phyloP scores from a whole-genome alignment of 805 yeast species.

The Deakozyma indianensis region DNA sequence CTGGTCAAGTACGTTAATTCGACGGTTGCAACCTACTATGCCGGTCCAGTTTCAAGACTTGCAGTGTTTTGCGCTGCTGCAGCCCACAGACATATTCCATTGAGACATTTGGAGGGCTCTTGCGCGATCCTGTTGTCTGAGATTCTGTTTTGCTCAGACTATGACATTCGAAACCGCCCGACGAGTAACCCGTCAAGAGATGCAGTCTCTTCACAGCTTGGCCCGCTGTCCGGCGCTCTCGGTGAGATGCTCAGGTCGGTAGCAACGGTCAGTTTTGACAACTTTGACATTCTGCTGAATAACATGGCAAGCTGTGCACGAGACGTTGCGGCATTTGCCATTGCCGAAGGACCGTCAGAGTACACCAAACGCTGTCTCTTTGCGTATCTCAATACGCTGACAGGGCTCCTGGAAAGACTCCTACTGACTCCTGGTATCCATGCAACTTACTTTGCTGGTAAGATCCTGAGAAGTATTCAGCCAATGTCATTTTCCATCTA shows the following conservation, averaged over 20 bases:
- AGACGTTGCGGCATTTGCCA: neutral
- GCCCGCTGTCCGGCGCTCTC: neutral
- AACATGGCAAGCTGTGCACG: neutral
- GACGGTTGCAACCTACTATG: neutral
- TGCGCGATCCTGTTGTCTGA: neutral
- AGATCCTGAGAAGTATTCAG: neutral
- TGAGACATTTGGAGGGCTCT: neutral
- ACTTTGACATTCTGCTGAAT: neutral
- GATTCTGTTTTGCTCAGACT: neutral
- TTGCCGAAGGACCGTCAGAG: neutral
- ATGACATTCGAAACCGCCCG: neutral
- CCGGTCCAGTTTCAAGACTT: conserved; percentile 1
- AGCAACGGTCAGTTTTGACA: neutral
- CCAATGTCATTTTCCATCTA: neutral
- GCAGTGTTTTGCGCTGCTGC: neutral
- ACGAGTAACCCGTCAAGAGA: neutral
- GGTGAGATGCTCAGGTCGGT: neutral
- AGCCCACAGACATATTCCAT: neutral
- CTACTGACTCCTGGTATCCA: neutral
- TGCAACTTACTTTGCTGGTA: neutral
- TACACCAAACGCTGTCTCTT: neutral
- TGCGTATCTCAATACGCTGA: neutral
- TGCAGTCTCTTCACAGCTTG: neutral
- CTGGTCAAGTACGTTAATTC: neutral
- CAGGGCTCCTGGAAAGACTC: neutral